phyloP scores from a whole-genome alignment of 805 yeast species.

The Pichia pseudocactophila region DNA sequence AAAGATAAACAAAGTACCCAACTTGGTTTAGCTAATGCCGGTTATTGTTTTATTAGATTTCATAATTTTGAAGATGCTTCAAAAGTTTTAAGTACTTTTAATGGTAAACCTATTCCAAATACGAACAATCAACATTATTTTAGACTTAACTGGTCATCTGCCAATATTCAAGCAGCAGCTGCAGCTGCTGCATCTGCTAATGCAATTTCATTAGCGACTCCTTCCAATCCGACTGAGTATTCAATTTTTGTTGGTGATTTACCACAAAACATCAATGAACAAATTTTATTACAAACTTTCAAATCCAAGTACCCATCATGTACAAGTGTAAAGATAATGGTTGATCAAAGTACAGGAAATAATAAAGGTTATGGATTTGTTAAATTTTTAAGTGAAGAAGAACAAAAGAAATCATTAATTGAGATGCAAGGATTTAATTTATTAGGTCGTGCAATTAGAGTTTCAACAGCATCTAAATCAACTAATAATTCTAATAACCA shows the following conservation, averaged over 20 bases:
- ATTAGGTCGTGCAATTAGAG: constrained; percentile 69
- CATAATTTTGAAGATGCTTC: constrained; percentile 50
- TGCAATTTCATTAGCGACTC: constrained; percentile 9
- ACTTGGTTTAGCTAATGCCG: constrained; percentile 40
- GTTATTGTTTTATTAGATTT: constrained; percentile 80
- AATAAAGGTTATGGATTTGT: constrained; percentile 88
- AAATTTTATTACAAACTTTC: constrained; percentile 54
- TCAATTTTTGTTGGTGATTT: constrained; percentile 85
- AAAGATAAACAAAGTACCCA: constrained; percentile 43
- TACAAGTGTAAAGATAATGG: constrained; percentile 68
- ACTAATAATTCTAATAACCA: constrained; percentile 2
- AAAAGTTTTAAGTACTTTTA: constrained; percentile 49
- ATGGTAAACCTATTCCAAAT: constrained; percentile 67
- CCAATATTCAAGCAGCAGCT: constrained; percentile 21
- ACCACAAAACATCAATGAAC: constrained; percentile 64
- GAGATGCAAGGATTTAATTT: constrained; percentile 78
- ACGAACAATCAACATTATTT: constrained; percentile 43
- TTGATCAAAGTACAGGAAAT: constrained; percentile 58
- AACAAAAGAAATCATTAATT: constrained; percentile 60
- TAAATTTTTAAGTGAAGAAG: constrained; percentile 56
- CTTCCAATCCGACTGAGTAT: constrained; percentile 31
- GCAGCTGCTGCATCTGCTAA: constrained; percentile 12
- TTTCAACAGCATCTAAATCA: constrained; percentile 52
- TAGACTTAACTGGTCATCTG: constrained; percentile 74
- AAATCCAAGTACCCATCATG: constrained; percentile 64